Conservation (phyloP, 2,329 filamentous ascomycete genomes). For the Talaromyces sp. region DNA sequence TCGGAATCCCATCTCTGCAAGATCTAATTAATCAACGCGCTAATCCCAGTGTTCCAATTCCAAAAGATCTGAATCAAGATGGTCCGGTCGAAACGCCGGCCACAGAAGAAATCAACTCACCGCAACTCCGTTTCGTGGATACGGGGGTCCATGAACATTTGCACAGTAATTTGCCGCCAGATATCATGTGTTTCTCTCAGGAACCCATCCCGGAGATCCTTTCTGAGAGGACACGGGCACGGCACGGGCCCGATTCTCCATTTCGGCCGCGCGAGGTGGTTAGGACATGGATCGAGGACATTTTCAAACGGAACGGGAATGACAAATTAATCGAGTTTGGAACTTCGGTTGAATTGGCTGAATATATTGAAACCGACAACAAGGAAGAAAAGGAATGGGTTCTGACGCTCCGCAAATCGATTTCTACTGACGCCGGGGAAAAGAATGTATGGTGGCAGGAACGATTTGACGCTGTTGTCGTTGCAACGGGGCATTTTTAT, state of each 20-base stretch:
- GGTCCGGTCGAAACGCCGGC: neutral
- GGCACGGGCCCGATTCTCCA: neutral
- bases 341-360: neutral
- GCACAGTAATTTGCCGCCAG: constrained; percentile 26
- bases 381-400: constrained; percentile 25
- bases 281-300: neutral
- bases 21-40: neutral
- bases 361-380: neutral
- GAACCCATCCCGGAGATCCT: constrained; percentile 22
- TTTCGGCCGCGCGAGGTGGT: neutral
- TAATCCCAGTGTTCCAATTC: neutral
- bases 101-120: neutral
- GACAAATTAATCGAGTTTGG: neutral
- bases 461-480: constrained; percentile 39
- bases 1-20: neutral
- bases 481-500: constrained; percentile 41
- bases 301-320: neutral
- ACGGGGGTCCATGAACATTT: constrained; percentile 15
- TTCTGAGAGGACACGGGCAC: neutral
- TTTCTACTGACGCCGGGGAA: constrained; percentile 10
- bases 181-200: constrained; percentile 26
- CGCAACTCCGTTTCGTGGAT: neutral
- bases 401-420: constrained; percentile 24
- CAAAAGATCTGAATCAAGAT: neutral
- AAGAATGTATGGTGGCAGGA: constrained; percentile 37